A percentile compares a stretch with the other conserved stretches of the same genome.
phyloP scores from a whole-genome alignment of 257 asterid genomes.

The Petunia secreta region DNA sequence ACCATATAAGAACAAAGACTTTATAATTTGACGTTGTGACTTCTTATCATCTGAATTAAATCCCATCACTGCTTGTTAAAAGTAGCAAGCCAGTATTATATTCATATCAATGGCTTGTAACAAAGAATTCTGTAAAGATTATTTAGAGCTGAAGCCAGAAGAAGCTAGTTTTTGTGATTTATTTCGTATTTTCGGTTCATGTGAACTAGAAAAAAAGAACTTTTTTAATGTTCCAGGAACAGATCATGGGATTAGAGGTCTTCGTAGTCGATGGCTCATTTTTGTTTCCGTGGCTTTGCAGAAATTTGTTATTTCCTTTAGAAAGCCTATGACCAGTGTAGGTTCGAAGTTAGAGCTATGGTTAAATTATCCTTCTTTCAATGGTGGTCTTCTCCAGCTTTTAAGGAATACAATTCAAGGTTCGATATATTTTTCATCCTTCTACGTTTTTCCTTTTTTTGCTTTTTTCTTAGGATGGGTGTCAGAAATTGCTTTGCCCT shows the following conservation, averaged over 20 bases:
- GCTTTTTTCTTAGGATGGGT: too few relatives aligned
- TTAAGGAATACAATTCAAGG: conserved; percentile 53
- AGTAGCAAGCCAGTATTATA: too few relatives aligned
- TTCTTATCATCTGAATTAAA: neutral
- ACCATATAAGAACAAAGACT: neutral
- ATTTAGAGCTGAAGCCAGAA: conserved; percentile 47
- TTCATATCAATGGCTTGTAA: conserved; percentile 15
- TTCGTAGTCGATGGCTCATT: conserved; percentile 58
- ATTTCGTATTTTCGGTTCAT: conserved; percentile 45
- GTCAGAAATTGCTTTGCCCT: too few relatives aligned
- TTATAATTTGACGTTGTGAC: neutral
- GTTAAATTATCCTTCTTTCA: conserved; percentile 51
- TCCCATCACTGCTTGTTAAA: too few relatives aligned
- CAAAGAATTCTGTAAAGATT: conserved; percentile 42
- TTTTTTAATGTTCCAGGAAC: conserved; percentile 38
- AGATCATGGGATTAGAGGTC: conserved; percentile 21
- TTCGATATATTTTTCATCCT: neutral
- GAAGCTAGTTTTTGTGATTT: conserved; percentile 51
- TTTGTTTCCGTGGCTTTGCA: conserved; percentile 55
- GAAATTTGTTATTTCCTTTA: conserved; percentile 40
- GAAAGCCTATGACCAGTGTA: conserved; percentile 46
- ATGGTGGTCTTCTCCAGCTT: conserved; percentile 56
- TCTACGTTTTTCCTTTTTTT: neutral
- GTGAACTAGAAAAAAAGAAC: conserved; percentile 37
- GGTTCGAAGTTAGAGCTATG: conserved; percentile 48